Conservation (phyloP, 148 eudicot genomes). For the Silene latifolia region DNA sequence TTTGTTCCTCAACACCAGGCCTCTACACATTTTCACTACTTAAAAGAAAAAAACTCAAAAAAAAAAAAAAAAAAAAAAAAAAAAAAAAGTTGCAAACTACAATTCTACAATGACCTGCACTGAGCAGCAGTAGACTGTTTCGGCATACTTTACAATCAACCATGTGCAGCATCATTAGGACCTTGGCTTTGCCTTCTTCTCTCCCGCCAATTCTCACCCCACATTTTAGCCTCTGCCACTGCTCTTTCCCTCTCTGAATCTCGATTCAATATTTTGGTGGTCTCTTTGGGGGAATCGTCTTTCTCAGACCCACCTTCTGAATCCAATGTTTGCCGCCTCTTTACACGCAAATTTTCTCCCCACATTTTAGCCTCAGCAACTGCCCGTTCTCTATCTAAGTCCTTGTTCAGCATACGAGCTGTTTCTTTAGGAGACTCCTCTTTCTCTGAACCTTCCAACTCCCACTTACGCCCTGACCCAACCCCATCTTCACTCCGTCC, state of each 20-base stretch:
- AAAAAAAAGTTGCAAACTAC: neutral
- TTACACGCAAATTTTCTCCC: constrained; percentile 64
- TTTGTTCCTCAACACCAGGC: constrained; percentile 26
- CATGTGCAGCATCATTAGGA: constrained; percentile 36
- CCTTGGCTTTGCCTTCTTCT: constrained; percentile 54
- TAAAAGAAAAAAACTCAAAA: neutral
- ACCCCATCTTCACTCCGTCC: constrained; percentile 52
- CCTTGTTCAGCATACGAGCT: constrained; percentile 51
- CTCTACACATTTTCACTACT: constrained; percentile 27
- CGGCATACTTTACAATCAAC: constrained; percentile 24
- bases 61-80: neutral
- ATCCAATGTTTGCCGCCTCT: constrained; percentile 37
- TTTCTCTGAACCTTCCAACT: constrained; percentile 62
- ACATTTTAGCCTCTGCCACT: constrained; percentile 41
- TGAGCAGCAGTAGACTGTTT: constrained; percentile 3
- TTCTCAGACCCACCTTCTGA: constrained; percentile 30
- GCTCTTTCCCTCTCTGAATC: constrained; percentile 34
- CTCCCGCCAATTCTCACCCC: constrained; percentile 42
- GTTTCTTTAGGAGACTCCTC: constrained; percentile 74
- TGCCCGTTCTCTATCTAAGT: constrained; percentile 67
- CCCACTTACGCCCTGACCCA: constrained; percentile 64
- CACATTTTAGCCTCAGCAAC: constrained; percentile 93
- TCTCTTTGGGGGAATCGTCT: constrained; percentile 37
- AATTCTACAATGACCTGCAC: constrained; percentile 11
- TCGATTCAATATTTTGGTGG: constrained; percentile 29